phyloP scores from a whole-genome alignment of 2,329 filamentous ascomycete genomes.

The Alternaria triticimaculans region DNA sequence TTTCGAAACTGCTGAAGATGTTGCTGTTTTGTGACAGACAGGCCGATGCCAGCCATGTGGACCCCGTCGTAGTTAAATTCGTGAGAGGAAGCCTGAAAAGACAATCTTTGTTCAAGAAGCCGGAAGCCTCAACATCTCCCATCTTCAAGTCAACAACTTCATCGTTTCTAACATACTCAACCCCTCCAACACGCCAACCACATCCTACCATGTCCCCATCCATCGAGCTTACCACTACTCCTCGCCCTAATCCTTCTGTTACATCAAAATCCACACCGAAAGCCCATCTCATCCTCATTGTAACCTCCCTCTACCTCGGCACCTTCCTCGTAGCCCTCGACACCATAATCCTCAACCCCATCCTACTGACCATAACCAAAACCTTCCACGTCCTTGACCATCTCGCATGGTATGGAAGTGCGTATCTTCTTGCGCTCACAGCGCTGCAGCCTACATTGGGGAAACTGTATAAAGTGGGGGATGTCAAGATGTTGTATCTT shows the following conservation, averaged over 20 bases:
- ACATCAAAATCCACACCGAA: background rate
- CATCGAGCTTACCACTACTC: background rate
- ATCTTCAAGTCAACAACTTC: background rate
- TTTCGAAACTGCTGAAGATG: background rate
- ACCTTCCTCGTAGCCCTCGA: constrained; percentile 31
- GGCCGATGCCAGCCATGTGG: background rate
- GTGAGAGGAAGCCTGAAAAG: background rate
- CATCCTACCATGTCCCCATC: background rate
- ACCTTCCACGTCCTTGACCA: constrained; percentile 47
- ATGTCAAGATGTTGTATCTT: constrained; percentile 56
- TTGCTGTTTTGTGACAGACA: background rate
- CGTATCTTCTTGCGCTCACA: constrained; percentile 36
- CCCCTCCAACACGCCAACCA: background rate
- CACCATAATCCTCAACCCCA: constrained; percentile 50
- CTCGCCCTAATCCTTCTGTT: background rate
- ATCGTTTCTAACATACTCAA: background rate
- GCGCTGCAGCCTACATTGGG: constrained; percentile 46
- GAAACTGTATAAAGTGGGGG: constrained; percentile 51
- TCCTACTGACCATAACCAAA: constrained; percentile 51
- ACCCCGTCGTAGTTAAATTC: background rate
- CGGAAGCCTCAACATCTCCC: background rate
- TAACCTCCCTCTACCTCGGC: constrained; percentile 12
- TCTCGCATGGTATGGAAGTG: constrained; percentile 47
- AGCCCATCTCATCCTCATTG: background rate
- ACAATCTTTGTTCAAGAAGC: background rate